A percentile compares a stretch with the other conserved stretches of the same genome.
Conservation (phyloP, 257 asterid genomes). For the Gentiana straminea region DNA sequence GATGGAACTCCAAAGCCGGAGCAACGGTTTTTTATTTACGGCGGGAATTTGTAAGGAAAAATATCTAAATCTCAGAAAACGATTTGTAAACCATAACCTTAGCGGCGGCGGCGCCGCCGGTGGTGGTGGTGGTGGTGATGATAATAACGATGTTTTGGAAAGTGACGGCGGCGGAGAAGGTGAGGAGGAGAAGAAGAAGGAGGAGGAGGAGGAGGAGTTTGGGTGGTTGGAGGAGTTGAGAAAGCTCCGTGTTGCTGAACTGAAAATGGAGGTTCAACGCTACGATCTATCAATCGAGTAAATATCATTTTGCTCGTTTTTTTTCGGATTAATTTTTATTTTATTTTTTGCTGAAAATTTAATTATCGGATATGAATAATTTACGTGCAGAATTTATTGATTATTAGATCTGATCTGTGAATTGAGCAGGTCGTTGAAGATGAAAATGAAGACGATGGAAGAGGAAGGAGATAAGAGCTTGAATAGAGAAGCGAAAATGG, state of each 20-base stretch:
- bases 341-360: background rate
- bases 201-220: background rate
- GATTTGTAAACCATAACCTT: slow-evolving; percentile 13
- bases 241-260: slow-evolving; percentile 20
- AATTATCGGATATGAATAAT: background rate
- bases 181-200: background rate
- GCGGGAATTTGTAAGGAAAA: slow-evolving; percentile 23
- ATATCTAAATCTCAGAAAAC: slow-evolving; percentile 23
- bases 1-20: slow-evolving; percentile 29
- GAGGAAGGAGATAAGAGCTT: slow-evolving; percentile 28
- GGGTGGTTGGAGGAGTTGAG: slow-evolving; percentile 23
- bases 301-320: background rate
- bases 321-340: background rate
- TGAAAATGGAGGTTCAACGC: slow-evolving; percentile 21
- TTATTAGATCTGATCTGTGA: slow-evolving; percentile 21
- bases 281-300: slow-evolving; percentile 27
- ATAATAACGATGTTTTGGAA: background rate
- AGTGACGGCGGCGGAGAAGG: background rate
- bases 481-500: slow-evolving; percentile 11
- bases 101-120: slow-evolving; percentile 7
- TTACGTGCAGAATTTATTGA: slow-evolving; percentile 7
- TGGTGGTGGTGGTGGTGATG: background rate
- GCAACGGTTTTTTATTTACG: slow-evolving; percentile 9
- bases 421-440: slow-evolving; percentile 30
- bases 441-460: slow-evolving; percentile 32